Evolutionary conservation across 441 rosid genomes (phyloP).

Genomic region (Pelargonium myrrhifolium): DNA sequence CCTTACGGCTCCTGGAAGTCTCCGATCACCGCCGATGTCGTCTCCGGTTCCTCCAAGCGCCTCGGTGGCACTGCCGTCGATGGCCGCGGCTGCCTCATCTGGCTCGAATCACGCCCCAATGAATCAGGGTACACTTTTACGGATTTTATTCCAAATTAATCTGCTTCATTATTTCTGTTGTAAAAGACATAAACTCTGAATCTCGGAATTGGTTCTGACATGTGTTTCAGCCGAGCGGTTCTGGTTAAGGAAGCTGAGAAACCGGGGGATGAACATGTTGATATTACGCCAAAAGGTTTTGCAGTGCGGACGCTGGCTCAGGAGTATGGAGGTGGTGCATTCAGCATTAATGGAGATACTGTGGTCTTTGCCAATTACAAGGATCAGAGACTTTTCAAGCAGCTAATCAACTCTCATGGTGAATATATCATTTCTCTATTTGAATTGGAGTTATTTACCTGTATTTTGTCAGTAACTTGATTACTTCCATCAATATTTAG

Average conservation of each 20-base stretch:
- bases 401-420: conserved; percentile 42
- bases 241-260: conserved; percentile 54
- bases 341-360: conserved; percentile 42
- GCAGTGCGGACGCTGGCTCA: conserved; percentile 70
- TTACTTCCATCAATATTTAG: not conserved
- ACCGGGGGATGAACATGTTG: conserved; percentile 45
- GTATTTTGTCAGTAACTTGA: not conserved
- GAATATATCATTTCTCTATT: not conserved
- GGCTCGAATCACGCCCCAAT: conserved; percentile 81
- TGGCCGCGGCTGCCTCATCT: conserved; percentile 61
- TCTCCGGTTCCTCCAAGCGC: conserved; percentile 74
- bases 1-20: conserved; percentile 96
- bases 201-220: not conserved
- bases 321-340: conserved; percentile 95
- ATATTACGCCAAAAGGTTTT: conserved; percentile 77
- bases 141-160: not conserved
- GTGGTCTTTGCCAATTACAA: conserved; percentile 76
- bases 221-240: conserved; percentile 49
- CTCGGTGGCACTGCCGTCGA: conserved; percentile 75
- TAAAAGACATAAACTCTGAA: not conserved
- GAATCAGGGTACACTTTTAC: conserved; percentile 55
- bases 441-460: not conserved
- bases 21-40: conserved; percentile 82
- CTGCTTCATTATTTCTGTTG: not conserved
- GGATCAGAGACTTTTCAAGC: conserved; percentile 82